Percentiles rank a stretch among this genome's conserved stretches.
Evolutionary conservation across 1,284 basidiomycete species (phyloP).

Genomic region (Austroboletus olivaceoglutinosus): DNA sequence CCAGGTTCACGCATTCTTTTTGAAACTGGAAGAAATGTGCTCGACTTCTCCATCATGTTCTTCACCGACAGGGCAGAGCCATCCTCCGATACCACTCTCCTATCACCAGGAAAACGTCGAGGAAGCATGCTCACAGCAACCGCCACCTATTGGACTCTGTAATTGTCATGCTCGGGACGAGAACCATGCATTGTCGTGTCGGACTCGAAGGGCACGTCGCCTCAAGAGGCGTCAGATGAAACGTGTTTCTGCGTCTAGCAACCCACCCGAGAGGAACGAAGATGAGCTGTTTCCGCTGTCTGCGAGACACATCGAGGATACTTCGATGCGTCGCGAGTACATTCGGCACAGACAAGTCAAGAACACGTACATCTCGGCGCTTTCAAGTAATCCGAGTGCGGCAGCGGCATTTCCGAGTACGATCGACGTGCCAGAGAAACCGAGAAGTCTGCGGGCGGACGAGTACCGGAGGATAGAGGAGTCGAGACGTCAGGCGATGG

Average conservation of each 20-base stretch:
- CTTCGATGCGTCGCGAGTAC: slow-evolving; percentile 27
- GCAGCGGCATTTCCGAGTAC: slow-evolving; percentile 16
- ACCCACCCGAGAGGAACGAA: slow-evolving; percentile 14
- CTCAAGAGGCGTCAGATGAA: slow-evolving; percentile 12
- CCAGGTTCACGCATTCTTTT: slow-evolving; percentile 23
- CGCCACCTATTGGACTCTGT: background rate
- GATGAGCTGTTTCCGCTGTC: slow-evolving; percentile 20
- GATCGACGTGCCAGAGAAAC: slow-evolving; percentile 21
- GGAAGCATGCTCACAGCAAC: background rate
- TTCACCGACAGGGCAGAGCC: slow-evolving; percentile 1
- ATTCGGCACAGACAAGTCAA: slow-evolving; percentile 31
- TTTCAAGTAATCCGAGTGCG: slow-evolving; percentile 15
- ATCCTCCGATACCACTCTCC: background rate
- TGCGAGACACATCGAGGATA: slow-evolving; percentile 25
- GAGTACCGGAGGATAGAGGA: slow-evolving; percentile 30
- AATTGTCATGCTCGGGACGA: slow-evolving; percentile 11
- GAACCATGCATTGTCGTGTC: slow-evolving; percentile 10
- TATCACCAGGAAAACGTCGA: slow-evolving; percentile 1
- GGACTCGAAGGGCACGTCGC: slow-evolving; percentile 3
- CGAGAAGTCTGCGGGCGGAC: slow-evolving; percentile 21
- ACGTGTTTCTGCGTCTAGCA: background rate
- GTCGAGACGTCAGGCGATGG: slow-evolving; percentile 29
- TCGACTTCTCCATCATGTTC: background rate
- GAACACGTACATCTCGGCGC: slow-evolving; percentile 29
- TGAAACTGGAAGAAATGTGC: slow-evolving; percentile 19